Evolutionary conservation across 208 protist genomes (phyloP).

Genomic region (Novymonas esmeraldas): DNA sequence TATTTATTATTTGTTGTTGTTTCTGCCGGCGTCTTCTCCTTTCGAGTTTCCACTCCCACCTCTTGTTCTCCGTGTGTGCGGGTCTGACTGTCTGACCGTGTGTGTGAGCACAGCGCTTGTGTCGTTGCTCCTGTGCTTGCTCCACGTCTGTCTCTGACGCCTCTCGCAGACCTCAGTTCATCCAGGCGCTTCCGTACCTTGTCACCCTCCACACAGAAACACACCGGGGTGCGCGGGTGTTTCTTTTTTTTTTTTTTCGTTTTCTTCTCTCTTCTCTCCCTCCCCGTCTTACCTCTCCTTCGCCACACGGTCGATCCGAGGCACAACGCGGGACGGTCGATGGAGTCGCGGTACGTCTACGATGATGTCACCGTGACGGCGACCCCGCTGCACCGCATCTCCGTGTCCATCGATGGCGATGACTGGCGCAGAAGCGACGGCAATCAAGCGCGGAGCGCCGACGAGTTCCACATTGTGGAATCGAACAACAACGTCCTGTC

Average conservation of each 20-base stretch:
- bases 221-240: background rate
- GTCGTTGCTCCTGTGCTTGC: no score
- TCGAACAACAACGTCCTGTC: conserved; percentile 1
- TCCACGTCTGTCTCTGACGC: no score
- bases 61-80: no score
- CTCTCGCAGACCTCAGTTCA: no score
- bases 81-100: no score
- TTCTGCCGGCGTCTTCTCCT: no score
- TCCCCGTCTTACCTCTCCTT: background rate
- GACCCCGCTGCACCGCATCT: background rate
- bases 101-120: no score
- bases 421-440: background rate
- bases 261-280: background rate
- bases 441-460: background rate
- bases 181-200: no score
- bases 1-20: no score
- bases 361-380: background rate
- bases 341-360: background rate
- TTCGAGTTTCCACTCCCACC: no score
- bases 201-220: no score
- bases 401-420: background rate
- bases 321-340: background rate
- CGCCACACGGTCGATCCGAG: background rate
- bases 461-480: background rate
- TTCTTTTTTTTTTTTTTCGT: conserved; percentile 8